Evolutionary conservation across 495 filamentous ascomycete species (phyloP).

Genomic region (Alectoria sarmentosa): DNA sequence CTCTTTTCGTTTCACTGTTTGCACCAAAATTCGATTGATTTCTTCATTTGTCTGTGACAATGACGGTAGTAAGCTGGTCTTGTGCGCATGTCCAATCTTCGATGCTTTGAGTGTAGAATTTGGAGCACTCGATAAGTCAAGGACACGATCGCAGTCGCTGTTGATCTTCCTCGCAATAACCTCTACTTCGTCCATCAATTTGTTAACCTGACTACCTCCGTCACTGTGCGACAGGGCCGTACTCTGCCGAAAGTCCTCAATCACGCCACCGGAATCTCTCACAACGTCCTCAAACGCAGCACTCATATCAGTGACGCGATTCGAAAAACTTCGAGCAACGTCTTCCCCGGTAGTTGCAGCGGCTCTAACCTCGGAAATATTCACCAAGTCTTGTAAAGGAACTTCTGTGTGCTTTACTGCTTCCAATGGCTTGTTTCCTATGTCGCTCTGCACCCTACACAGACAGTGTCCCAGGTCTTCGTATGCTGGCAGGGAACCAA

Average conservation of each 20-base stretch:
- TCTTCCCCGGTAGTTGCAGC: slow-evolving; percentile 47
- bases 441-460: slow-evolving; percentile 25
- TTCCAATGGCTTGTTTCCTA: slow-evolving; percentile 23
- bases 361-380: slow-evolving; percentile 55
- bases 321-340: slow-evolving; percentile 46
- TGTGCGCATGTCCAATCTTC: slow-evolving; percentile 79
- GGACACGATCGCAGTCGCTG: slow-evolving; percentile 76
- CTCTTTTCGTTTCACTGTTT: slow-evolving; percentile 58
- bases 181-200: slow-evolving; percentile 76
- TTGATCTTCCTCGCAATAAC: slow-evolving; percentile 77
- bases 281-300: slow-evolving; percentile 45
- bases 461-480: slow-evolving; percentile 41
- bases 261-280: slow-evolving; percentile 36
- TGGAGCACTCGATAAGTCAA: slow-evolving; percentile 56
- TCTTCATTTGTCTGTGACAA: slow-evolving; percentile 63
- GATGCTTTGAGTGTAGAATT: slow-evolving; percentile 75
- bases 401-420: slow-evolving; percentile 27
- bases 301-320: slow-evolving; percentile 45
- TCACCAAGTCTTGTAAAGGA: slow-evolving; percentile 66
- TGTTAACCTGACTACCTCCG: slow-evolving; percentile 36
- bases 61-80: slow-evolving; percentile 78
- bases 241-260: slow-evolving; percentile 31
- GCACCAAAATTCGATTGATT: slow-evolving; percentile 63
- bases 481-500: slow-evolving; percentile 54
- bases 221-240: slow-evolving; percentile 34